These are phyloP conservation scores for Fusarium continuum DNA, from an alignment of 2,329 filamentous ascomycete genomes.

Conservation along the genomic window DNA sequence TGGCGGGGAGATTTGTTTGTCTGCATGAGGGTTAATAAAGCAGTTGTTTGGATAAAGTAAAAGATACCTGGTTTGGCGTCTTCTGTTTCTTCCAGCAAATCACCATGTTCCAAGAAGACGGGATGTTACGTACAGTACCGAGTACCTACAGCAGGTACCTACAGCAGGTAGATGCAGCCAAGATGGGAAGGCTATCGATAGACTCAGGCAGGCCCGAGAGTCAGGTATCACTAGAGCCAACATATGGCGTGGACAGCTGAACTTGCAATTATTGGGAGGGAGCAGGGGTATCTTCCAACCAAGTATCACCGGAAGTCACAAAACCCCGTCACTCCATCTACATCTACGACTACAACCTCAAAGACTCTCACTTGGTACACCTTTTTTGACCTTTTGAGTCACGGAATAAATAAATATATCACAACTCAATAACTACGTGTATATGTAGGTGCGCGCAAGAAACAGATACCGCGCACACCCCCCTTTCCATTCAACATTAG, in stretches of 20 bases:
- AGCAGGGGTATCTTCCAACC: conserved; percentile 6
- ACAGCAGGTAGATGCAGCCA: not conserved
- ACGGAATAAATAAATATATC: not conserved
- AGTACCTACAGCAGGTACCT: not conserved
- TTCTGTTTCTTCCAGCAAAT: conserved; percentile 1
- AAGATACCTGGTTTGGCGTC: too few species aligned
- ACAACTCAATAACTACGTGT: not conserved
- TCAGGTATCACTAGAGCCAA: not conserved
- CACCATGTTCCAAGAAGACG: too few species aligned
- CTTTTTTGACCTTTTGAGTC: not conserved
- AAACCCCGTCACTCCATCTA: not conserved
- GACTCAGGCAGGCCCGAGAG: not conserved
- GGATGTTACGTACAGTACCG: too few species aligned
- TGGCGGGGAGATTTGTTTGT: conserved; percentile 5
- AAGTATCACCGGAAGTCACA: not conserved
- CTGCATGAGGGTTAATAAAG: not conserved
- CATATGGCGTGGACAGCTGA: conserved; percentile 9
- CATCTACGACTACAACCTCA: not conserved
- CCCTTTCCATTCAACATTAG: conserved; percentile 10
- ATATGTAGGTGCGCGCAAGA: not conserved
- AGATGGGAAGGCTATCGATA: not conserved
- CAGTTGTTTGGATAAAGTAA: not conserved
- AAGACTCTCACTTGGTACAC: not conserved
- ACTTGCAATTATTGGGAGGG: not conserved
- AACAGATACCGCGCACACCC: conserved; percentile 17